Conservation (phyloP, 2,329 filamentous ascomycete species). For the Davidsoniella virescens region DNA sequence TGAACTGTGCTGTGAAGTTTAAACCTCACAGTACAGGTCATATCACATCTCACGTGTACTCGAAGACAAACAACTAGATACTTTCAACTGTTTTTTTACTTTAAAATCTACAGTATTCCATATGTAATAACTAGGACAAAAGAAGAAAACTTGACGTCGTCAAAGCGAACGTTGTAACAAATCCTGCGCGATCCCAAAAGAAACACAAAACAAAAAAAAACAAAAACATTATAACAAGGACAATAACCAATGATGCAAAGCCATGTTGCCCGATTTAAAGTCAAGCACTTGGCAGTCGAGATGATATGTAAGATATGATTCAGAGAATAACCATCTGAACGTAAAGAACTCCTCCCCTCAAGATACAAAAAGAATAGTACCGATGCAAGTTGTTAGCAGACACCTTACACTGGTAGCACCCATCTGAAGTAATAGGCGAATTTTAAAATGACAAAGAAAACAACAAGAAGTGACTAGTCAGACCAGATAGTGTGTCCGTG, state of each 20-base stretch:
- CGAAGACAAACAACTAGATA: not conserved
- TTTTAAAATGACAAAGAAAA: not conserved
- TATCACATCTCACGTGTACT: not conserved
- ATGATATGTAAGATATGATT: not conserved
- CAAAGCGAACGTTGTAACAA: conserved; percentile 7
- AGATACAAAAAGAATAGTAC: not conserved
- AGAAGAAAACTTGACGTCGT: conserved; percentile 4
- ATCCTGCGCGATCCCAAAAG: conserved; percentile 7
- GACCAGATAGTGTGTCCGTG: not conserved
- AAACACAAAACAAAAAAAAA: conserved; percentile 2
- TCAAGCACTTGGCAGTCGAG: conserved; percentile 2
- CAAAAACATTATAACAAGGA: conserved; percentile 1
- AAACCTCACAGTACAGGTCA: too few relatives aligned
- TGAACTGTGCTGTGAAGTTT: too few relatives aligned
- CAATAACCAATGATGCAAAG: conserved; percentile 7
- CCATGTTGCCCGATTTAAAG: not conserved
- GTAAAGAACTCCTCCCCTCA: not conserved
- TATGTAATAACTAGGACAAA: conserved; percentile 5
- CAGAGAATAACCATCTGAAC: not conserved
- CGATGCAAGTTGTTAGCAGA: not conserved
- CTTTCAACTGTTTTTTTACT: conserved; percentile 9
- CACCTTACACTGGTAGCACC: too few relatives aligned
- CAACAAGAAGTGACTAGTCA: not conserved
- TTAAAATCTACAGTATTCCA: not conserved
- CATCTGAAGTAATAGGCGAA: not conserved